phyloP scores from a whole-genome alignment of 768 basidiomycete genomes.

The Cyclocybe cylindracea region DNA sequence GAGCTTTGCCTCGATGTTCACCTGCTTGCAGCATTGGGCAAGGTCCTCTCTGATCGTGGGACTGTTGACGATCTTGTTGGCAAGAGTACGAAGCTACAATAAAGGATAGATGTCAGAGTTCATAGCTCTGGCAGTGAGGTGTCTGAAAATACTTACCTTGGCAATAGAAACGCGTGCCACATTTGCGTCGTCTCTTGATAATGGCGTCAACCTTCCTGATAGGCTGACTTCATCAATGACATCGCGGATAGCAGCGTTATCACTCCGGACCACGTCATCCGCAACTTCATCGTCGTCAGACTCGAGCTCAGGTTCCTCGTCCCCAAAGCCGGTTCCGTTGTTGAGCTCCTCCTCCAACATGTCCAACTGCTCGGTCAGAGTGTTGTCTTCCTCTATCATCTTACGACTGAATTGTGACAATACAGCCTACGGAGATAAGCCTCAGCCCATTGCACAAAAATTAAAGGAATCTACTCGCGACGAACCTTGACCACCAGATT shows the following conservation, averaged over 20 bases:
- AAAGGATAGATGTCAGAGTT: neutral
- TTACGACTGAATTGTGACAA: slow-evolving; percentile 10
- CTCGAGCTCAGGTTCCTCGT: slow-evolving; percentile 3
- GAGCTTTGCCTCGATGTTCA: slow-evolving; percentile 3
- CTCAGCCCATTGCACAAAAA: neutral
- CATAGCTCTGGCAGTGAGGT: neutral
- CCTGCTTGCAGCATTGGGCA: slow-evolving; percentile 2
- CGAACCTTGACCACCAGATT: slow-evolving; percentile 30
- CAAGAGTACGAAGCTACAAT: slow-evolving; percentile 14
- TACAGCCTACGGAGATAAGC: slow-evolving; percentile 15
- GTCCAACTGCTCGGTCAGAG: neutral
- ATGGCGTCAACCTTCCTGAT: neutral
- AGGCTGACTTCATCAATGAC: slow-evolving; percentile 5
- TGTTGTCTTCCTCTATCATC: slow-evolving; percentile 1
- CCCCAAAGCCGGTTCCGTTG: neutral
- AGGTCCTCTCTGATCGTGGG: slow-evolving; percentile 16
- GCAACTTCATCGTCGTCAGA: slow-evolving; percentile 19
- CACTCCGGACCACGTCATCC: slow-evolving; percentile 17
- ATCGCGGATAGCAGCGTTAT: slow-evolving; percentile 12
- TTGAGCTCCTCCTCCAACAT: slow-evolving; percentile 2
- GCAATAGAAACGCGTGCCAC: slow-evolving; percentile 7
- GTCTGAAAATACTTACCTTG: slow-evolving; percentile 6
- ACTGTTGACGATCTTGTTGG: slow-evolving; percentile 19
- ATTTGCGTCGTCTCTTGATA: neutral
- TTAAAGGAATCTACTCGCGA: neutral